Conservation (phyloP, 768 basidiomycete genomes). For the Peribolospora kevripleyi region DNA sequence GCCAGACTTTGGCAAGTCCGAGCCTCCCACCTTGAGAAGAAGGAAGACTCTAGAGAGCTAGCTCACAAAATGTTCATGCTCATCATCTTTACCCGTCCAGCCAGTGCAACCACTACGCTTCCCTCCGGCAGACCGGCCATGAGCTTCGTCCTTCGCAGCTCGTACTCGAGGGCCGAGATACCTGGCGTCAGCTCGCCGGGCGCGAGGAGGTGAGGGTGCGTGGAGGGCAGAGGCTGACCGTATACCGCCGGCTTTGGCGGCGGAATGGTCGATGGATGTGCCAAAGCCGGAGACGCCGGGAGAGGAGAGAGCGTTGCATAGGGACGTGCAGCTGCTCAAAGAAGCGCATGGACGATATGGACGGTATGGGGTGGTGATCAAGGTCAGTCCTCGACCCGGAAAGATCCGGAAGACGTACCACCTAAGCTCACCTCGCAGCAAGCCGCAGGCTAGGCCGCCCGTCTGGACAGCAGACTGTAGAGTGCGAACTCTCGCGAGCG, state of each 20-base stretch:
- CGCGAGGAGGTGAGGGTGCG: conserved; percentile 59
- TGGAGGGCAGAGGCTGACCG: conserved; percentile 52
- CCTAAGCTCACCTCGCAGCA: too few relatives aligned
- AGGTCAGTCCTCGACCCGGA: too few relatives aligned
- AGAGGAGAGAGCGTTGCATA: too few relatives aligned
- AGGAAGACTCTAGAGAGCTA: background rate
- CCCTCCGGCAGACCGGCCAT: conserved; percentile 51
- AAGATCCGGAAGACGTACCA: too few relatives aligned
- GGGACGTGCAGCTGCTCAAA: too few relatives aligned
- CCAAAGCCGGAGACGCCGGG: too few relatives aligned
- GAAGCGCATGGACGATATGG: too few relatives aligned
- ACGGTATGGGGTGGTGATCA: too few relatives aligned
- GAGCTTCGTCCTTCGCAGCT: conserved; percentile 37
- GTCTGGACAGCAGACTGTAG: too few relatives aligned
- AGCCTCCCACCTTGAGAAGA: background rate
- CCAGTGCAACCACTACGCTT: conserved; percentile 48
- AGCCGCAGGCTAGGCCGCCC: too few relatives aligned
- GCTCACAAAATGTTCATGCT: conserved; percentile 36
- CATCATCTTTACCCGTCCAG: conserved; percentile 67
- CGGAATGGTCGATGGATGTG: conserved; percentile 1
- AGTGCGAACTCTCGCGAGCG: too few relatives aligned
- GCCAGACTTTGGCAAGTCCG: background rate
- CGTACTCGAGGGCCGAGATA: conserved; percentile 53
- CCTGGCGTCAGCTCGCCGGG: conserved; percentile 57
- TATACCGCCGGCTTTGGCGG: conserved; percentile 41